Evolutionary conservation across 345 rosid species (phyloP).

Genomic region (Eucalyptus camaldulensis): DNA sequence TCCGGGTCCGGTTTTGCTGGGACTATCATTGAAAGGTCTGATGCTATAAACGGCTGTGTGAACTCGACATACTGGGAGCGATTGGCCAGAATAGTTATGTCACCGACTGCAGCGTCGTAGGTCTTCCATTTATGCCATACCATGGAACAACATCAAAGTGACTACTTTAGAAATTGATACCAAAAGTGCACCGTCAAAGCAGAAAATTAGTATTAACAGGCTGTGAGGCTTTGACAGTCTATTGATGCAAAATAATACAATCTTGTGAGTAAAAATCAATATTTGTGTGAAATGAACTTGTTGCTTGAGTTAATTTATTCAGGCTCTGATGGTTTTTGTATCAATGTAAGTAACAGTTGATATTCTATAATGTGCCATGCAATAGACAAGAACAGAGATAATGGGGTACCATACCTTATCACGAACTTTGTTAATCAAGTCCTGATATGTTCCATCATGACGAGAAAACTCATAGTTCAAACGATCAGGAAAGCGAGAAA

Average conservation of each 20-base stretch:
- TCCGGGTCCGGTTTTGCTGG: not conserved
- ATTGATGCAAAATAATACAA: not conserved
- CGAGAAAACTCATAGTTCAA: conserved; percentile 9
- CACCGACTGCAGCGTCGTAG: conserved; percentile 29
- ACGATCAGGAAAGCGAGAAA: not conserved
- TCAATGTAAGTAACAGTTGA: not conserved
- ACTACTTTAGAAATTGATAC: not conserved
- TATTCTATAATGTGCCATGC: not conserved
- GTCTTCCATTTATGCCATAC: conserved; percentile 6
- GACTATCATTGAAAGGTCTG: conserved; percentile 44
- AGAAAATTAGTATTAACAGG: not conserved
- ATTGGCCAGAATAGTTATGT: conserved; percentile 29
- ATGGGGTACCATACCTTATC: conserved; percentile 23
- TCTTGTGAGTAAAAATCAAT: not conserved
- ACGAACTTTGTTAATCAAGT: conserved; percentile 15
- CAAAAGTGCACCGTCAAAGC: not conserved
- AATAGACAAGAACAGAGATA: not conserved
- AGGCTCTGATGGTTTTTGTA: not conserved
- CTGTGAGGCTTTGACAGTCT: not conserved
- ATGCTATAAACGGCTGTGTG: conserved; percentile 37
- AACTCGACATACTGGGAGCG: conserved; percentile 26
- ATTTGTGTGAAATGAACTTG: not conserved
- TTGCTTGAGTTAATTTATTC: not conserved
- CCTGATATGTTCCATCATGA: conserved; percentile 20
- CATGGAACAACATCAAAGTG: not conserved